Conservation (phyloP, 495 filamentous ascomycete species). For the Lophiotrema nucula region DNA sequence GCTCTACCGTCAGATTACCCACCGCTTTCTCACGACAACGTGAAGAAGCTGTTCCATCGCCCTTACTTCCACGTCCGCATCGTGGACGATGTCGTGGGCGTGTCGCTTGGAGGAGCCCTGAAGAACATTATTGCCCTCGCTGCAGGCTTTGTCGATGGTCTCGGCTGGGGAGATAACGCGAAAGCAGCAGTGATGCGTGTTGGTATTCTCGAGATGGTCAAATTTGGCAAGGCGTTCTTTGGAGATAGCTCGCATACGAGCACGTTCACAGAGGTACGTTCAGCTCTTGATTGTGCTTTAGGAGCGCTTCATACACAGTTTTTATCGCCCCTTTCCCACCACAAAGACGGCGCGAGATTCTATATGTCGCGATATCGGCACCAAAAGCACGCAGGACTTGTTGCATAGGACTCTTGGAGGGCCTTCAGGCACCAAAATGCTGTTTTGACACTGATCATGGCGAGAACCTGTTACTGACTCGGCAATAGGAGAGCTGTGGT, state of each 20-base stretch:
- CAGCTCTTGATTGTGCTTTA: no score
- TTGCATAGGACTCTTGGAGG: no score
- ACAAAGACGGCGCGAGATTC: no score
- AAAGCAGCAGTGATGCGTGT: conserved; percentile 97
- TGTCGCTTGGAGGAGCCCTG: conserved; percentile 89
- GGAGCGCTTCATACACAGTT: no score
- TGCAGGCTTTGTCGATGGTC: conserved; percentile 90
- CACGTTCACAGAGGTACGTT: conserved; percentile 97
- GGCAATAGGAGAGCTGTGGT: conserved; percentile 89
- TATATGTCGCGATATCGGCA: no score
- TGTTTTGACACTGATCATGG: no score
- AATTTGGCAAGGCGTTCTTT: conserved; percentile 93
- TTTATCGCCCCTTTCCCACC: no score
- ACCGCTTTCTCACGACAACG: conserved; percentile 71
- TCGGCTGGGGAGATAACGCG: conserved; percentile 97
- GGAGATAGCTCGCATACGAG: conserved; percentile 68
- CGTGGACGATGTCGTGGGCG: conserved; percentile 88
- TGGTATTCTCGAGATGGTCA: conserved; percentile 90
- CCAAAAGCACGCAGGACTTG: no score
- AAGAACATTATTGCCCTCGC: conserved; percentile 97
- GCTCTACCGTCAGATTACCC: conserved; percentile 78
- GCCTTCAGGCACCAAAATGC: no score
- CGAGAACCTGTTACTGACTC: no score
- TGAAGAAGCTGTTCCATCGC: conserved; percentile 86
- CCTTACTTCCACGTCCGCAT: conserved; percentile 97